phyloP scores from a whole-genome alignment of 306 rosid genomes.

The Cicer yamashitae region DNA sequence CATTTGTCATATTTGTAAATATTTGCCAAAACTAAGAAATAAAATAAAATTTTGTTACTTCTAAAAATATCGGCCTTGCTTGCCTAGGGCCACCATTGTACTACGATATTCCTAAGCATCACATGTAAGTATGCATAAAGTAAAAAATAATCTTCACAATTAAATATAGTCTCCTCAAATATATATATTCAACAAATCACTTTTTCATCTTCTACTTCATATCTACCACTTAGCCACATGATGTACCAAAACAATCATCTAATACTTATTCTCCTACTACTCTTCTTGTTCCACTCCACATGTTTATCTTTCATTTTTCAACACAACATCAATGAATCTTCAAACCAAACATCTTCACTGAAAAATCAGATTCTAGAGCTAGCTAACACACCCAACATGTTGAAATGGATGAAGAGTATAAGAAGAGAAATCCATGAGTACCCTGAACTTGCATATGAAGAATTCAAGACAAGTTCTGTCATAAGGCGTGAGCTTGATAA shows the following conservation, averaged over 20 bases:
- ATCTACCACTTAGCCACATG: conserved; percentile 42
- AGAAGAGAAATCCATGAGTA: conserved; percentile 82
- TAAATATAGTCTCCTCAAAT: too few species aligned
- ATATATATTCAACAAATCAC: too few species aligned
- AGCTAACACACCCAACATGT: conserved; percentile 55
- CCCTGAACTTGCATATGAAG: conserved; percentile 86
- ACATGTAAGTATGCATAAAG: too few species aligned
- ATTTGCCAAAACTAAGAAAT: too few species aligned
- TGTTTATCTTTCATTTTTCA: conserved; percentile 49
- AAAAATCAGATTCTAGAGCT: conserved; percentile 56
- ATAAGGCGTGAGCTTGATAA: conserved; percentile 73
- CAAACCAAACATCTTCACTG: conserved; percentile 40
- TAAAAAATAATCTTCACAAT: too few species aligned
- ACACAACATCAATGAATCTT: not conserved
- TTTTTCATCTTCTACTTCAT: too few species aligned
- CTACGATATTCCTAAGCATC: too few species aligned
- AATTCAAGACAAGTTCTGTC: conserved; percentile 68
- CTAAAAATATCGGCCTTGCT: too few species aligned
- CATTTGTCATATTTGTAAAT: too few species aligned
- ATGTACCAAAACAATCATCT: conserved; percentile 33
- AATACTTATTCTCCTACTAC: conserved; percentile 35
- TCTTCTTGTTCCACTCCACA: conserved; percentile 36
- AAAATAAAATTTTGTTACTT: too few species aligned
- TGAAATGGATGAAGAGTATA: conserved; percentile 71
- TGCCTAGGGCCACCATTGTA: too few species aligned